Conservation (phyloP, 306 rosid genomes). For the Rubus parviflorus region DNA sequence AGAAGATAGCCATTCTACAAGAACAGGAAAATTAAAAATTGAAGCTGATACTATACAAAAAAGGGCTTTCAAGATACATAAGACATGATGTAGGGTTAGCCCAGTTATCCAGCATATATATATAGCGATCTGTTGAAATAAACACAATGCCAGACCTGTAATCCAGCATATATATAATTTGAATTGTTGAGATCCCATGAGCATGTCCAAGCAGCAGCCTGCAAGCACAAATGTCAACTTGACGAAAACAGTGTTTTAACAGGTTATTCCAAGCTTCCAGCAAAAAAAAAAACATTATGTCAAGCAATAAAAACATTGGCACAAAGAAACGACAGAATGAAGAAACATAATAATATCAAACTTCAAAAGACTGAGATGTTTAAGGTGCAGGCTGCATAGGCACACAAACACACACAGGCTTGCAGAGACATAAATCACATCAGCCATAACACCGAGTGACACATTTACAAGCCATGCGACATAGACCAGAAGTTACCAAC, state of each 20-base stretch:
- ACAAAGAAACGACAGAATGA: no score
- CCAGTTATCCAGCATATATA: constrained; percentile 84
- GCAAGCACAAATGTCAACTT: constrained; percentile 32
- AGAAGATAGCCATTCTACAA: constrained; percentile 80
- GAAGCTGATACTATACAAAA: constrained; percentile 19
- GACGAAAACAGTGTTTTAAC: constrained; percentile 15
- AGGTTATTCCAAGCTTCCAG: background rate
- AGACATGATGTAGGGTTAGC: constrained; percentile 21
- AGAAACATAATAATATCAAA: background rate
- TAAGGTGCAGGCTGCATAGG: background rate
- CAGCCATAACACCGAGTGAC: background rate
- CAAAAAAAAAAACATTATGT: no score
- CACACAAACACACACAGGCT: background rate
- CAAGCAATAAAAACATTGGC: no score
- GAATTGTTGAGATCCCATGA: constrained; percentile 76
- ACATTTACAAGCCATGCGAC: background rate
- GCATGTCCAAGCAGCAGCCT: constrained; percentile 92
- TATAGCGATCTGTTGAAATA: constrained; percentile 48
- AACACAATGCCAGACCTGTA: constrained; percentile 59
- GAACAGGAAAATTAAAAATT: constrained; percentile 6
- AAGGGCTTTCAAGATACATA: constrained; percentile 12
- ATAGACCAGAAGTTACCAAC: background rate
- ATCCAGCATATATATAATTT: constrained; percentile 70
- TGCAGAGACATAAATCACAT: background rate
- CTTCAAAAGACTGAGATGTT: background rate